Evolutionary conservation across 108 stramenopile genomes (phyloP).

Genomic region (Aurantiochytrium sp.): DNA sequence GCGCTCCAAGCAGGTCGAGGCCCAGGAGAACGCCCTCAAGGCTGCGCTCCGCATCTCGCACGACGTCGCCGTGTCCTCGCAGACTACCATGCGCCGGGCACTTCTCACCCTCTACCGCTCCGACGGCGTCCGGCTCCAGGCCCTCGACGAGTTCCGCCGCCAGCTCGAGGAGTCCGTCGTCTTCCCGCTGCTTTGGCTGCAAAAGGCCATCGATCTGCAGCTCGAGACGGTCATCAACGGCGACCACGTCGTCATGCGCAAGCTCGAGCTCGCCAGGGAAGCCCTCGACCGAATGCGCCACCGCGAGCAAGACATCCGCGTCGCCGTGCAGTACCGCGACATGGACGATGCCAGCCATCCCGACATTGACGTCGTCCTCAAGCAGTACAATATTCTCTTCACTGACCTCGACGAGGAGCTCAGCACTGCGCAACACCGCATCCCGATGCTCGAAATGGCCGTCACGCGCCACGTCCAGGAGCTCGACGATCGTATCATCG

Average conservation of each 20-base stretch:
- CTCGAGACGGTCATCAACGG: not conserved
- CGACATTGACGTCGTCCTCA: not conserved
- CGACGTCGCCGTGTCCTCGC: not conserved
- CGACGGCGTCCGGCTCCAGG: not conserved
- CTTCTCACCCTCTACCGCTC: not conserved
- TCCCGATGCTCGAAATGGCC: not conserved
- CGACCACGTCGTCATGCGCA: not conserved
- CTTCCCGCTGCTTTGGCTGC: not conserved
- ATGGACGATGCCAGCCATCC: not conserved
- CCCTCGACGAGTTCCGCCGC: not conserved
- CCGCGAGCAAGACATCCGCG: not conserved
- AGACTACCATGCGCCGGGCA: not conserved
- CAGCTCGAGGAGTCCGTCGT: not conserved
- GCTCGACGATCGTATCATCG: slow-evolving; percentile 21
- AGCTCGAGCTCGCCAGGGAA: not conserved
- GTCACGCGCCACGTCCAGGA: not conserved
- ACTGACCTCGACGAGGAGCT: not conserved
- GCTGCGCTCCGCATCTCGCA: slow-evolving; percentile 3
- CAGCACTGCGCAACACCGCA: not conserved
- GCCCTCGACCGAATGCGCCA: not conserved
- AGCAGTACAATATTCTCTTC: not conserved
- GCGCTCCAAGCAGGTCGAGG: not conserved
- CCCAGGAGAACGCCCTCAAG: not conserved
- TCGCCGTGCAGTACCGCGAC: not conserved
- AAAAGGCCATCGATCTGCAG: not conserved